Percentiles rank a stretch among this genome's conserved stretches.
Conservation (phyloP, 306 rosid species). For the Trichosanthes truncata region DNA sequence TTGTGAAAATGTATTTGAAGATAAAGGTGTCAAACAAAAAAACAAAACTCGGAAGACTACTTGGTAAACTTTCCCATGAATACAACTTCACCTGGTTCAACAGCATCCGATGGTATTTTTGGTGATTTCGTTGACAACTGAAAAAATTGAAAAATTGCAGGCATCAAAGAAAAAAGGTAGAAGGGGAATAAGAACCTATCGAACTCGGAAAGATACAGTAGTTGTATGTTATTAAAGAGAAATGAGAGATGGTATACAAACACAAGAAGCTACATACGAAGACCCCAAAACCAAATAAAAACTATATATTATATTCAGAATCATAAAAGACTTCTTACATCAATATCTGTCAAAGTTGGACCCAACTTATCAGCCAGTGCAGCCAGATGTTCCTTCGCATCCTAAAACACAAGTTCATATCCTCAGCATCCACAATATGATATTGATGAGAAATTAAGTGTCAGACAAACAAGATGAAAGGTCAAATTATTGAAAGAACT, state of each 20-base stretch:
- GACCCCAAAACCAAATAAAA: neutral
- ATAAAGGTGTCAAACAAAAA: conserved; percentile 30
- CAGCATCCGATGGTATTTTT: conserved; percentile 38
- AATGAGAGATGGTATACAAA: neutral
- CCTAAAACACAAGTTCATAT: conserved; percentile 45
- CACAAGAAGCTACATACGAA: neutral
- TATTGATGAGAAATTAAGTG: neutral
- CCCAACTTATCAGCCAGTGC: conserved; percentile 97
- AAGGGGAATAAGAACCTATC: neutral
- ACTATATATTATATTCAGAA: neutral
- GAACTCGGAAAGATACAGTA: neutral
- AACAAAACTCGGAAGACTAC: conserved; percentile 30
- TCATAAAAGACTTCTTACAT: conserved; percentile 44
- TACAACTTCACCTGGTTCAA: conserved; percentile 82
- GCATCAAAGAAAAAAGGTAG: conserved; percentile 15
- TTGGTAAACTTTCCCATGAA: conserved; percentile 33
- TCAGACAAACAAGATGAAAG: neutral
- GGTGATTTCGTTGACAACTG: conserved; percentile 83
- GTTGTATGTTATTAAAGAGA: neutral
- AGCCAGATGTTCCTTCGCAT: conserved; percentile 92
- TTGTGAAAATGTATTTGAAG: conserved; percentile 5
- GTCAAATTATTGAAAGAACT: neutral
- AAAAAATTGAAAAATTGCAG: conserved; percentile 14
- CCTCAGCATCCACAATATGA: conserved; percentile 24
- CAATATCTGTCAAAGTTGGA: conserved; percentile 75